Evolutionary conservation across 2,329 filamentous ascomycete genomes (phyloP).

Genomic region (Pseudogymnoascus sp.): DNA sequence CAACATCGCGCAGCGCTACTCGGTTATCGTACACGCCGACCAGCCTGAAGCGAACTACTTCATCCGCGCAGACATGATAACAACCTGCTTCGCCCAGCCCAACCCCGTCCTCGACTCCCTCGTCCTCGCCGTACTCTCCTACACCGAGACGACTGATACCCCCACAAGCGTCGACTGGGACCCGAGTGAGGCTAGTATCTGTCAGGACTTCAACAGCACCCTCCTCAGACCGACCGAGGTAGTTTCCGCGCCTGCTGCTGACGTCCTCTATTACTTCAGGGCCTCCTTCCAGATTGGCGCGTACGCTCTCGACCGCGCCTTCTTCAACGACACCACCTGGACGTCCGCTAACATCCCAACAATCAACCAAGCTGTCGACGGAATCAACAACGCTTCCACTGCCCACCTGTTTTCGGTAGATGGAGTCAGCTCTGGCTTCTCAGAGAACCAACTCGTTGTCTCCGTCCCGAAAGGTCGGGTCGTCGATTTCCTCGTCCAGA

Average conservation of each 20-base stretch:
- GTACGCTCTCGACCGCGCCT: conserved; percentile 50
- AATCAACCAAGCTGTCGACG: conserved; percentile 37
- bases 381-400: conserved; percentile 36
- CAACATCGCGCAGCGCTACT: conserved; percentile 62
- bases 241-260: conserved; percentile 38
- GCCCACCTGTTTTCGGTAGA: conserved; percentile 10
- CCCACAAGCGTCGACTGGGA: conserved; percentile 35
- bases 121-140: conserved; percentile 29
- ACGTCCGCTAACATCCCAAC: conserved; percentile 40
- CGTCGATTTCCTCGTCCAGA: conserved; percentile 73
- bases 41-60: conserved; percentile 55
- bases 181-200: conserved; percentile 30
- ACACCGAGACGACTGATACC: conserved; percentile 18
- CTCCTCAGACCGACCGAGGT: conserved; percentile 38
- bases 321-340: conserved; percentile 49
- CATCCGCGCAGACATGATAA: conserved; percentile 39
- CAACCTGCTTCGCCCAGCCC: conserved; percentile 38
- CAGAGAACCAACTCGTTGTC: conserved; percentile 51
- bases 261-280: conserved; percentile 46
- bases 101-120: conserved; percentile 37
- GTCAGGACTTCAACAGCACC: conserved; percentile 32
- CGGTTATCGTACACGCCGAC: conserved; percentile 52
- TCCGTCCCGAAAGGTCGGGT: conserved; percentile 40
- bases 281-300: conserved; percentile 52
- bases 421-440: conserved; percentile 49